Evolutionary conservation across 2,329 filamentous ascomycete genomes (phyloP).

Genomic region (Penicillium sclerotigenum): DNA sequence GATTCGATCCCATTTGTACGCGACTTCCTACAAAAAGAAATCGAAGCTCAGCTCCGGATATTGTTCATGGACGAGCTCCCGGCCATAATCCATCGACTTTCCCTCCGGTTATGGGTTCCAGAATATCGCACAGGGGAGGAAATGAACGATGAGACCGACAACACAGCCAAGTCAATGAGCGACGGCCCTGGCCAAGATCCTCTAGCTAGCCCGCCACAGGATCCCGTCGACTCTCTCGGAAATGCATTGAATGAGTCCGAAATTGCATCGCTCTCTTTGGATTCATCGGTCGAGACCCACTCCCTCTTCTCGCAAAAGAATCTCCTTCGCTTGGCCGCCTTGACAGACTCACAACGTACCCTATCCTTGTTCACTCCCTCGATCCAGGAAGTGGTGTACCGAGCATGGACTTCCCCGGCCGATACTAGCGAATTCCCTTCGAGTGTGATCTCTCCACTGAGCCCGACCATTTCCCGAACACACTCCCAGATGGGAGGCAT

Average conservation of each 20-base stretch:
- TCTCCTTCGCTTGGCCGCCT: slow-evolving; percentile 72
- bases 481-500: slow-evolving; percentile 64
- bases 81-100: slow-evolving; percentile 91
- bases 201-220: slow-evolving; percentile 74
- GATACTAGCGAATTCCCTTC: slow-evolving; percentile 62
- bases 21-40: slow-evolving; percentile 93
- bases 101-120: slow-evolving; percentile 82
- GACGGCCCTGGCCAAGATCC: slow-evolving; percentile 69
- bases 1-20: slow-evolving; percentile 98
- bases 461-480: slow-evolving; percentile 57
- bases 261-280: slow-evolving; percentile 72
- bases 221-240: slow-evolving; percentile 77
- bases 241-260: slow-evolving; percentile 72
- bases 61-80: slow-evolving; percentile 98
- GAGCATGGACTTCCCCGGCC: slow-evolving; percentile 80
- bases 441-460: slow-evolving; percentile 41
- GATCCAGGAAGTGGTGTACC: slow-evolving; percentile 86
- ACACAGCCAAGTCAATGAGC: slow-evolving; percentile 42
- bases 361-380: slow-evolving; percentile 86
- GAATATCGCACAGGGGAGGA: slow-evolving; percentile 71
- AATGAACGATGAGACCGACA: slow-evolving; percentile 52
- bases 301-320: slow-evolving; percentile 96
- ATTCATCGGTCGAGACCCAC: slow-evolving; percentile 76
- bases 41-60: slow-evolving; percentile 86
- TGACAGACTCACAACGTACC: slow-evolving; percentile 86